These are phyloP conservation scores for Cryptococcus floricola DNA, from an alignment of 1,284 basidiomycete genomes.

Conservation along the genomic window DNA sequence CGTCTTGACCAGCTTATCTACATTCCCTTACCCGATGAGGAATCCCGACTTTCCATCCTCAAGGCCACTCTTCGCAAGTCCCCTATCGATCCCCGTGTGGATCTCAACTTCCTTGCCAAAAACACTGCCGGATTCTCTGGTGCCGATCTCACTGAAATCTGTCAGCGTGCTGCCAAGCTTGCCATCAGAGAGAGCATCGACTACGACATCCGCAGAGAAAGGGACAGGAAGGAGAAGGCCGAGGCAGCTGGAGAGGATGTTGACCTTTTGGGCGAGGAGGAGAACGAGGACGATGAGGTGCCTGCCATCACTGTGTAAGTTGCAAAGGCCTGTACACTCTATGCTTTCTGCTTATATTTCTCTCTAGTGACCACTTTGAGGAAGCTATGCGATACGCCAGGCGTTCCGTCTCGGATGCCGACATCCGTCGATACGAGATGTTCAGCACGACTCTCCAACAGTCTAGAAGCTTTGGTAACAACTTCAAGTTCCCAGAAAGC, in stretches of 20 bases:
- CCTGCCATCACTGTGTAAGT: slow-evolving; percentile 79
- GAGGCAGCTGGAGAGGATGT: slow-evolving; percentile 71
- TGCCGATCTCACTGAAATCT: slow-evolving; percentile 98
- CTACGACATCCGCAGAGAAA: slow-evolving; percentile 73
- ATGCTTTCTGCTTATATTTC: background rate
- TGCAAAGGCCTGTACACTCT: background rate
- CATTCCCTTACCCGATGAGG: slow-evolving; percentile 90
- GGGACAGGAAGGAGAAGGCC: slow-evolving; percentile 78
- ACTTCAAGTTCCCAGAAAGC: slow-evolving; percentile 74
- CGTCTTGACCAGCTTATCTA: slow-evolving; percentile 94
- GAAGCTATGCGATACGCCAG: slow-evolving; percentile 65
- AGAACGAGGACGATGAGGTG: slow-evolving; percentile 81
- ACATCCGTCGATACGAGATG: slow-evolving; percentile 65
- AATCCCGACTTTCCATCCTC: slow-evolving; percentile 86
- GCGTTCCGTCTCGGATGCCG: slow-evolving; percentile 86
- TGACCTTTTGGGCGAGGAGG: slow-evolving; percentile 51
- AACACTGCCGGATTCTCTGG: slow-evolving; percentile 97
- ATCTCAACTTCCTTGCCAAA: slow-evolving; percentile 84
- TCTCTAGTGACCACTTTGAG: slow-evolving; percentile 79
- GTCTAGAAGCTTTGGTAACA: slow-evolving; percentile 45
- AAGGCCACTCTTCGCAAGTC: slow-evolving; percentile 88
- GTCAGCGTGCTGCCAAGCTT: slow-evolving; percentile 94
- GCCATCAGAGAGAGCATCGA: slow-evolving; percentile 86
- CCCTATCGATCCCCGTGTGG: slow-evolving; percentile 79
- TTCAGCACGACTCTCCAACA: slow-evolving; percentile 47